These are phyloP conservation scores for Amoebophrya sp. DNA, from an alignment of 169 alveolate species.

Conservation along the genomic window DNA sequence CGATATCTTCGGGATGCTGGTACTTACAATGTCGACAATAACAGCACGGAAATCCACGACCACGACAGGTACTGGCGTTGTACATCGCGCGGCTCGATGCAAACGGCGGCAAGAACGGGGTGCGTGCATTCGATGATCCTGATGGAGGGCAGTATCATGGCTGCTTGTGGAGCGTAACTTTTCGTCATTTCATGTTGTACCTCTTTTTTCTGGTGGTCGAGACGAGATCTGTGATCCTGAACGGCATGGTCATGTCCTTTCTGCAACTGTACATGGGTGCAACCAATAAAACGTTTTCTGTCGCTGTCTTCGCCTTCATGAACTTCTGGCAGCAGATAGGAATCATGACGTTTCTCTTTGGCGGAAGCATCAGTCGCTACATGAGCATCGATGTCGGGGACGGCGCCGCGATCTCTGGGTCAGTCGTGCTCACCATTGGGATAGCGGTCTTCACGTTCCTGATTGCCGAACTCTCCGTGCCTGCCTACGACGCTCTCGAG, in stretches of 20 bases:
- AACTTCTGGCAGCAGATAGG: constrained; percentile 17
- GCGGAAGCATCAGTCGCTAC: not conserved
- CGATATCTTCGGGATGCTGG: too few relatives aligned
- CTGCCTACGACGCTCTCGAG: constrained; percentile 18
- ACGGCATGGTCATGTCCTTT: constrained; percentile 3
- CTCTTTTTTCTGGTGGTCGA: not conserved
- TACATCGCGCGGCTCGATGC: not conserved
- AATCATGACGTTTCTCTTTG: constrained; percentile 11
- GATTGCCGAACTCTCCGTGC: not conserved
- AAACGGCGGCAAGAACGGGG: not conserved
- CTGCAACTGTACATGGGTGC: constrained; percentile 20
- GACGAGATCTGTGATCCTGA: not conserved
- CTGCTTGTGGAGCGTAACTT: too few relatives aligned
- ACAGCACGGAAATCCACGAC: too few relatives aligned
- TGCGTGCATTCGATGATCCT: not conserved
- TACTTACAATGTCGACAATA: too few relatives aligned
- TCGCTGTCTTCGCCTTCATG: constrained; percentile 3
- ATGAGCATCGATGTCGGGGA: not conserved
- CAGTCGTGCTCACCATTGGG: not conserved
- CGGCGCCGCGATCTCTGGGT: not conserved
- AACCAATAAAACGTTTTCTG: not conserved
- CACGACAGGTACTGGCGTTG: not conserved
- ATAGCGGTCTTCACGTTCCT: not conserved
- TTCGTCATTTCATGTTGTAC: not conserved
- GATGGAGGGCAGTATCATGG: too few relatives aligned